Base-by-base conservation (phyloP, 805 yeast genomes). In the Brettanomyces sp. region DNA sequence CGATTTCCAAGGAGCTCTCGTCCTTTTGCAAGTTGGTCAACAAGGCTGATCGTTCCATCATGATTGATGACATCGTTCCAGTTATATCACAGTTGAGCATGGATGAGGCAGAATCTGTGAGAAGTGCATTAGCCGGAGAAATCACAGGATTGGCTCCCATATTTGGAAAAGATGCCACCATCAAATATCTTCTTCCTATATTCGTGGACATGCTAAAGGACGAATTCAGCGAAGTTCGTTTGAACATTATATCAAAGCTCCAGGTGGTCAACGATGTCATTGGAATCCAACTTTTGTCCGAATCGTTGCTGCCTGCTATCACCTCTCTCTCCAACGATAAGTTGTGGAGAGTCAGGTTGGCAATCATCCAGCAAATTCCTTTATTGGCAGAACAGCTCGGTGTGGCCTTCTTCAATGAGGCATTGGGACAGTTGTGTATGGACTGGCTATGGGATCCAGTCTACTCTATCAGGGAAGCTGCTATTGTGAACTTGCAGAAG, bases 391-490 rank as follows among this genome's bases (percentile, higher is more conserved):
- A 85, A 57, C 98, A 93, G 67, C 73, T 93, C 49, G 99, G 99
- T 28, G 90, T 85, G 45, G 81, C 87, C 28, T 89, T 91, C 59
- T 93, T 93, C 67, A 93, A 93, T 64, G 85, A 87, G 62, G 95
- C 90, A 57, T 73, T 93, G 53, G 89, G 95, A 52, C 82, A 85
- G 43, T 72, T 93, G 55, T 93, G 96, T 58, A 77, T 93, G 77
- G 85, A 90, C n/a, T 93, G 99, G 98, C 72, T 93, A 53, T 90
- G 97, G 96, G 99, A 93, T 68, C 85, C 90, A 4, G 99, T 93
- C 36, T 93, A 79, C 67, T 90, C 98, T 4, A 90, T 93, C 50
- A 81, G 99, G 66, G 95, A 88, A 54, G 99, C 99, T 8, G 98
- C 98, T 1, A 95, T 93, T 32, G 69, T 72, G 47, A 93, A 90